A percentile compares a stretch with the other conserved stretches of the same genome.
Conservation (phyloP, 306 rosid genomes). For the apple (Malus domestica) region DNA sequence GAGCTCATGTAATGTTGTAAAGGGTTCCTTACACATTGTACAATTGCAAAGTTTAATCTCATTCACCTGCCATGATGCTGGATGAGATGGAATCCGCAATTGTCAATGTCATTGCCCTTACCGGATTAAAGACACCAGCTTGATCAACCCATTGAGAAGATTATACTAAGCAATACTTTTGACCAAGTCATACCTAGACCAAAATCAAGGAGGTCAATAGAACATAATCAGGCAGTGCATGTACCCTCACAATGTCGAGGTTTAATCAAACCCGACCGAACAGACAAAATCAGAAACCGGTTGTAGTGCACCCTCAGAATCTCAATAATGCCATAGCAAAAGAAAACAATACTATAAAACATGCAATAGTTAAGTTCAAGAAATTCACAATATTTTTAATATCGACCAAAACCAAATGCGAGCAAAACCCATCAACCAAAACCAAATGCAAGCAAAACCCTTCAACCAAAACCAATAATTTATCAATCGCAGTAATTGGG, state of each 20-base stretch:
- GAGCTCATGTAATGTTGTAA: not conserved
- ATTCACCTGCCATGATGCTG: not conserved
- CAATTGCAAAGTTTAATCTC: not conserved
- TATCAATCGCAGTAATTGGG: not conserved
- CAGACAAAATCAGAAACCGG: not conserved
- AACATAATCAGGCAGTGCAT: conserved; percentile 2
- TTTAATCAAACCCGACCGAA: not conserved
- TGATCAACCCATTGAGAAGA: not conserved
- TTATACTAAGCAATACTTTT: not conserved
- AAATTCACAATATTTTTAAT: not conserved
- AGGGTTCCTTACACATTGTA: not conserved
- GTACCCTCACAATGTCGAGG: not conserved
- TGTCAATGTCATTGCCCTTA: not conserved
- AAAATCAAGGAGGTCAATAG: not conserved
- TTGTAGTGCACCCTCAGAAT: not conserved
- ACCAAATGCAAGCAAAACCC: not conserved
- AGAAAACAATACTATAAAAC: too few relatives aligned
- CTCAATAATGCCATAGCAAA: not conserved
- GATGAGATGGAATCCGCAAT: not conserved
- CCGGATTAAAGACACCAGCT: not conserved
- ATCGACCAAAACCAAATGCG: not conserved
- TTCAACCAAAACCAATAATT: conserved; percentile 1
- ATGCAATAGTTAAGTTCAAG: not conserved
- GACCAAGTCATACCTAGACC: not conserved
- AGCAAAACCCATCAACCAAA: conserved; percentile 1